phyloP scores from a whole-genome alignment of 2,329 filamentous ascomycete genomes.

The Calonectria leucothoes region DNA sequence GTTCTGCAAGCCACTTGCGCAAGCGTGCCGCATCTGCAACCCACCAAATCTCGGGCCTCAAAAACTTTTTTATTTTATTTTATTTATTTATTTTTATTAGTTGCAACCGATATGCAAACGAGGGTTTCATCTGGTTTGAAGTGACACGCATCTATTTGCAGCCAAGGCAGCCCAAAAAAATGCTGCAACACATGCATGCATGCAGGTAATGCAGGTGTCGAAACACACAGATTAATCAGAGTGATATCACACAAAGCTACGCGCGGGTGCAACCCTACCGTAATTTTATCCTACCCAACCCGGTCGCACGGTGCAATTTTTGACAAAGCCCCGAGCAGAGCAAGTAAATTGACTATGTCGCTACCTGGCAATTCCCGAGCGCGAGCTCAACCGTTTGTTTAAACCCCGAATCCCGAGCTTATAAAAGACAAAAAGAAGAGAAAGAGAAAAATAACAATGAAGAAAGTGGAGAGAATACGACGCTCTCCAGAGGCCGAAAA shows the following conservation, averaged over 20 bases:
- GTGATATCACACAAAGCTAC: not conserved
- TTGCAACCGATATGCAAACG: not conserved
- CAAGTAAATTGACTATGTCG: slow-evolving; percentile 4
- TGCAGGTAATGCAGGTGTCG: not conserved
- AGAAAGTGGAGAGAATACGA: not conserved
- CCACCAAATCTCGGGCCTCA: not conserved
- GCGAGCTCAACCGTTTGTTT: slow-evolving; percentile 23
- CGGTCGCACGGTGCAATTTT: not conserved
- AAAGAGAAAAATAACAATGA: not conserved
- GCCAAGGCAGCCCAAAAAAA: not conserved
- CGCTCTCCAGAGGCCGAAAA: not conserved
- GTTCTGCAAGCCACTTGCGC: not conserved
- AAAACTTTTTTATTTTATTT: not conserved
- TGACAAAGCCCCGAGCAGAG: not conserved
- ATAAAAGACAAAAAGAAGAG: not conserved
- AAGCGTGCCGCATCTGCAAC: not conserved
- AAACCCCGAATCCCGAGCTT: not conserved
- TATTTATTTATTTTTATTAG: too few relatives aligned
- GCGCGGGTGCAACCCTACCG: slow-evolving; percentile 3
- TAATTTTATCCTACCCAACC: not conserved
- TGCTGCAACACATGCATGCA: not conserved
- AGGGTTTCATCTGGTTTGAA: not conserved
- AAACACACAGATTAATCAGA: not conserved
- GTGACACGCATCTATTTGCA: not conserved
- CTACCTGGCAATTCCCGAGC: slow-evolving; percentile 20